phyloP scores from a whole-genome alignment of 108 stramenopile species.

The Cyclotella atomus region DNA sequence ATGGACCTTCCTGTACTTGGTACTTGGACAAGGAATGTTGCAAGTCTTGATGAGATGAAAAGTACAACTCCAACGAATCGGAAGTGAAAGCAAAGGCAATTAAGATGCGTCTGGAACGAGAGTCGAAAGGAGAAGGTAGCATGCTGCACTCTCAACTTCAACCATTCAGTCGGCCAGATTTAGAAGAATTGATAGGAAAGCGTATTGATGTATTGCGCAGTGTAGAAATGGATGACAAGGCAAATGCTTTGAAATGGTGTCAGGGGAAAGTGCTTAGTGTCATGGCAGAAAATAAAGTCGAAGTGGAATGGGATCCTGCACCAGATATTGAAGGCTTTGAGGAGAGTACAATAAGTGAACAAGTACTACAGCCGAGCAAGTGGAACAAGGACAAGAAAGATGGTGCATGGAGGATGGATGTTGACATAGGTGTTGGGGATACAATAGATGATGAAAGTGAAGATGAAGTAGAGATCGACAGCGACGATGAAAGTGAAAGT shows the following conservation, averaged over 20 bases:
- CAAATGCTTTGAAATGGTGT: conserved; percentile 4
- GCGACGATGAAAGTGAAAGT: too few relatives aligned
- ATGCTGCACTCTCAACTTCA: neutral
- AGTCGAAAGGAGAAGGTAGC: conserved; percentile 2
- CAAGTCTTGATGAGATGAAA: neutral
- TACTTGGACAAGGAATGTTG: neutral
- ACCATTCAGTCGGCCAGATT: conserved; percentile 3
- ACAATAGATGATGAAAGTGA: too few relatives aligned
- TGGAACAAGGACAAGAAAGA: too few relatives aligned
- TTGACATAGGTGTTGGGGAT: too few relatives aligned
- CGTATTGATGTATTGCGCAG: conserved; percentile 16
- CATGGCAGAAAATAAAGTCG: conserved; percentile 10
- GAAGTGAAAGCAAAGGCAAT: neutral
- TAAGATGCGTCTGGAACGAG: neutral
- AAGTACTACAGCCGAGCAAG: too few relatives aligned
- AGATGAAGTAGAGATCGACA: too few relatives aligned
- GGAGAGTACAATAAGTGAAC: too few relatives aligned
- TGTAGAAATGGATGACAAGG: neutral
- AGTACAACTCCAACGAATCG: neutral
- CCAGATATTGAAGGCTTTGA: conserved; percentile 3
- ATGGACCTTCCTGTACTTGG: neutral
- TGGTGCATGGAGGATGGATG: too few relatives aligned
- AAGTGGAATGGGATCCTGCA: conserved; percentile 11
- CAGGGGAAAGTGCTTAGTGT: conserved; percentile 11
- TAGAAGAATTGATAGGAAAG: conserved; percentile 8